Base-by-base conservation (phyloP, 345 rosid species). In the Ceriops tagal region DNA sequence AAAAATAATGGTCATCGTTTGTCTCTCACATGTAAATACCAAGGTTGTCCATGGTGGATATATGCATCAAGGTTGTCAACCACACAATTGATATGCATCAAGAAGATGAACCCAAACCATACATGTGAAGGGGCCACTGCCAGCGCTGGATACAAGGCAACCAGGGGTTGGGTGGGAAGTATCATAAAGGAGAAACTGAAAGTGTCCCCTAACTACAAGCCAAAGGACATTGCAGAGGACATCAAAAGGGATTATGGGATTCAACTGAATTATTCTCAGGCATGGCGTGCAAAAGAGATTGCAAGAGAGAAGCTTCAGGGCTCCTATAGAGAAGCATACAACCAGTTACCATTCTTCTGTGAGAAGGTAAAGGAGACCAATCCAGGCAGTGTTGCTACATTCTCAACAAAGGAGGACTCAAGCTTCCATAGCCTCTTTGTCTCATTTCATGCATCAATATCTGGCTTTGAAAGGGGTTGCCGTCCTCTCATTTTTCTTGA, bases 281-380 rank as follows among this genome's bases (percentile, higher is more conserved):
- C 97, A 56, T 87, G 98, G 96, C 91, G 97, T 52, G 97, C 96
- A 15, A 93, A 89, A 79, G 96, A 93, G 78, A 81, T 89, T 58
- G 98, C 97, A 1, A 84, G 92, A 80, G 95, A 91, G 88, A 96
- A 93, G 84, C 96, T 93, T 72, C 98, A 88, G 67, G 97, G 96
- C 57, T 91, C 98, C 53, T 89, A 82, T 61, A 89, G 89, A 79
- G 97, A 91, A 53, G 89, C 98, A 10, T 93, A 91, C 74, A 83
- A 76, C 83, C 96, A 87, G 62, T 75, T 93, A 61, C 98, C 98
- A 1, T 83, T 75, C 52, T 83, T 93, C 71, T 91, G 98, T 80
- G 96, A 91, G 81, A 93, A 81, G 83, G 88, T 93, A 73, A 89
- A 74, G 81, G 98, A 93, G 81, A 91, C 97, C 8, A 93, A 93